Evolutionary conservation across 108 stramenopile species (phyloP).

Genomic region (Nitzschia palea): DNA sequence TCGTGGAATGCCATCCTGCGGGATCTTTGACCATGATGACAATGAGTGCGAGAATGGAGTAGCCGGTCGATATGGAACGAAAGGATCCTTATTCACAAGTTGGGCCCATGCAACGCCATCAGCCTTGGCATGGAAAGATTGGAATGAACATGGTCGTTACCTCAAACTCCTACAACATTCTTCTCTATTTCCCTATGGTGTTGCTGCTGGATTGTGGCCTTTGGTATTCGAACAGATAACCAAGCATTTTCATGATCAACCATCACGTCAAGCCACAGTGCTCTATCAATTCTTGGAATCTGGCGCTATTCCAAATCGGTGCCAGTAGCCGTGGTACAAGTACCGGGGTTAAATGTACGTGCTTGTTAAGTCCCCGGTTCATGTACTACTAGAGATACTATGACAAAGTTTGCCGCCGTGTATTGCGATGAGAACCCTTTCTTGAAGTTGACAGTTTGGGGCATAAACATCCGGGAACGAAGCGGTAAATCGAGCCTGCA

Average conservation of each 20-base stretch:
- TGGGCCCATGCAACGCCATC: background rate
- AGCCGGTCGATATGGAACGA: background rate
- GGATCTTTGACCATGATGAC: background rate
- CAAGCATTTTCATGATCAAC: background rate
- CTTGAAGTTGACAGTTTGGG: no score
- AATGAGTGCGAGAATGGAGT: background rate
- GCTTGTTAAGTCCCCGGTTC: no score
- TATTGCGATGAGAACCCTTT: no score
- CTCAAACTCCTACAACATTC: background rate
- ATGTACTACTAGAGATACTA: no score
- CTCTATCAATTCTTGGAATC: background rate
- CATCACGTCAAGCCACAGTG: background rate
- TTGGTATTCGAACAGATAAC: background rate
- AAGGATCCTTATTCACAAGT: background rate
- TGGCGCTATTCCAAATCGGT: background rate
- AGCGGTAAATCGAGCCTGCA: no score
- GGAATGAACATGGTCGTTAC: background rate
- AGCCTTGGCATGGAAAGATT: background rate
- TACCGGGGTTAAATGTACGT: no score
- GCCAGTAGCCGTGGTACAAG: no score
- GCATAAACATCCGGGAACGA: no score
- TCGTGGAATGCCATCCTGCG: background rate
- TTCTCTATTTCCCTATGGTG: background rate
- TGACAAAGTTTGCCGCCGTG: no score
- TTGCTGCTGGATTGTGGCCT: background rate